These are phyloP conservation scores for Aspergillus texensis DNA, from an alignment of 2,329 filamentous ascomycete genomes.

Conservation along the genomic window DNA sequence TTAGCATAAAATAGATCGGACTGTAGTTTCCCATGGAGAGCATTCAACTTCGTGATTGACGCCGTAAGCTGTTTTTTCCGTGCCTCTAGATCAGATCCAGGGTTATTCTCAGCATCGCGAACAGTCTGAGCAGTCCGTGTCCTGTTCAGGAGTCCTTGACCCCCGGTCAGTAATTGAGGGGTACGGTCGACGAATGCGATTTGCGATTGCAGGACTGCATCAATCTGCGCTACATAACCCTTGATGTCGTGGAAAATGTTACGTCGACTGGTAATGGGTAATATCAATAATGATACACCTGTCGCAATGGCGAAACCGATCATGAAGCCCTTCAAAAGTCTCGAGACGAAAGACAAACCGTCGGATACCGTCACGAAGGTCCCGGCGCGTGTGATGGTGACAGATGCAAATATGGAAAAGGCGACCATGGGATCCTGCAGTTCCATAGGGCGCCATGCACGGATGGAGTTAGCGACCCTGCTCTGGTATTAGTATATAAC, in stretches of 20 bases:
- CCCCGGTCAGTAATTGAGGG: slow-evolving; percentile 15
- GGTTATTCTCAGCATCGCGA: slow-evolving; percentile 10
- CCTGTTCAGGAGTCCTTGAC: slow-evolving; percentile 18
- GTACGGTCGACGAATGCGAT: slow-evolving; percentile 58
- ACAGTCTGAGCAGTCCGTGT: slow-evolving; percentile 22
- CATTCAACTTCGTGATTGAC: slow-evolving; percentile 50
- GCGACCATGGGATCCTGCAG: slow-evolving; percentile 68
- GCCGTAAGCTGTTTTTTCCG: slow-evolving; percentile 32
- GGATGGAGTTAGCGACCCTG: slow-evolving; percentile 60
- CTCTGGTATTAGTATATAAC: background rate
- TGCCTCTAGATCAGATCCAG: slow-evolving; percentile 15
- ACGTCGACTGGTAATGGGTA: slow-evolving; percentile 66
- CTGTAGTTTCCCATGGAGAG: slow-evolving; percentile 65
- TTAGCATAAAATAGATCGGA: slow-evolving; percentile 71
- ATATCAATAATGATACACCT: slow-evolving; percentile 64
- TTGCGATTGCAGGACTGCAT: slow-evolving; percentile 61
- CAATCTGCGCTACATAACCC: slow-evolving; percentile 56
- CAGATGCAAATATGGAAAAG: slow-evolving; percentile 67
- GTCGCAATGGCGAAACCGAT: slow-evolving; percentile 66
- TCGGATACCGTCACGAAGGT: slow-evolving; percentile 46
- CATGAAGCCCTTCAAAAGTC: slow-evolving; percentile 64
- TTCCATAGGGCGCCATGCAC: slow-evolving; percentile 63
- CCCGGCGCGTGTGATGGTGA: slow-evolving; percentile 59
- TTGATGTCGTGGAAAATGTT: slow-evolving; percentile 63
- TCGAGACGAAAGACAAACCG: slow-evolving; percentile 41